Base-by-base conservation (phyloP, 352 stramenopile species). In the Phytopythium helicoides region DNA sequence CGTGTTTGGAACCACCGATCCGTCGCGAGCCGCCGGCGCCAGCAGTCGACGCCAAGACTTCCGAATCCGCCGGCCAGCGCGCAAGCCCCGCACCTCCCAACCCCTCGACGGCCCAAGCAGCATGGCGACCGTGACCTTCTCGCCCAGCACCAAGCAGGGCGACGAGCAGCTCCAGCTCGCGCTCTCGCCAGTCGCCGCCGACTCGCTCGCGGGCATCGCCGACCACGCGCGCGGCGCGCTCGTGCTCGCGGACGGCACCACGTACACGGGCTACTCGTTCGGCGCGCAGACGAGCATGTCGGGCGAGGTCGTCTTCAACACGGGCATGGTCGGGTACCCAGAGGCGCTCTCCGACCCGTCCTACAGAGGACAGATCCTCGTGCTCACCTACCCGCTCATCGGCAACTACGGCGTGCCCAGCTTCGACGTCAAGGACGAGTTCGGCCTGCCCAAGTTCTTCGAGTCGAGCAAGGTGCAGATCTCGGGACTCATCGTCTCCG, bases 301-400 rank as follows among this genome's bases (percentile, higher is more conserved):
- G 19, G 97, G 97, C 38, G 96, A 99, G 79, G 94, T 99, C 56
- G 97, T 99, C 11, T 99, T 99, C 70, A 98, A 96, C 58, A 99
- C 97, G 31, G 95, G 95, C 55, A 99, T 99, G 97, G 96, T 99
- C 42, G 97, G 97, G 51, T 99, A 99, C 83, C 93, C 96, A 15
- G 97, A 99, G 73, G 92, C 90, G 35, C 82, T 99, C 54, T 98
- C 96, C 12, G 97, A 99, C 82, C 97, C 97, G 63, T 99, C 95
- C 40, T 99, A 98, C 76, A 76, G 87, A 55, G 96, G 97, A 42
- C 96, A 99, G 76, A 98, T 99, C 67, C 74, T 99, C 33, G 92
- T 97, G 35, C 79, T 99, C 25, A 99, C 97, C 25, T 98, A 88
- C 67, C 97, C 97, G 6, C 87, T 99, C 56, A 88, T 99, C 55